Percentiles rank a stretch among this genome's conserved stretches.
phyloP scores from a whole-genome alignment of 1,284 basidiomycete genomes.

The Anthracocystis panici-leucophaei region DNA sequence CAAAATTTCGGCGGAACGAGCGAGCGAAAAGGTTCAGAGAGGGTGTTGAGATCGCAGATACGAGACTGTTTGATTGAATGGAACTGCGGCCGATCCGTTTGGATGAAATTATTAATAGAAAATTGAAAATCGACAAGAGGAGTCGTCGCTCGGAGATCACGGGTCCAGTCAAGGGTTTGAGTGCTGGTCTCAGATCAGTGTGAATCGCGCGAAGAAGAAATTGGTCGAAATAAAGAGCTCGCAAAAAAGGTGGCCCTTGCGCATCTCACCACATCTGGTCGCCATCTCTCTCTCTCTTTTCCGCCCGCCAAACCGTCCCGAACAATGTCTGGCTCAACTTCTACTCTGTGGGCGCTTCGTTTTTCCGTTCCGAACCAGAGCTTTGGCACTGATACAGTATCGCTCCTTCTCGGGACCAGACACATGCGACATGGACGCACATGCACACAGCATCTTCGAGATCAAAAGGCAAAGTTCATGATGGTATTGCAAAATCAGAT shows the following conservation, averaged over 20 bases:
- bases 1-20: too few species aligned
- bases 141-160: constrained; percentile 20
- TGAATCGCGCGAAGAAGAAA: constrained; percentile 5
- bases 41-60: too few species aligned
- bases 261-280: not conserved
- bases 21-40: too few species aligned
- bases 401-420: not conserved
- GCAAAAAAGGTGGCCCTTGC: not conserved
- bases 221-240: not conserved
- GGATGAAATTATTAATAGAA: not conserved
- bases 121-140: not conserved
- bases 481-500: constrained; percentile 26
- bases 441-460: not conserved
- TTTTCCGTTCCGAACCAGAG: too few species aligned
- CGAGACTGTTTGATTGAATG: too few species aligned
- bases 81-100: too few species aligned
- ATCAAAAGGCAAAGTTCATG: constrained; percentile 23
- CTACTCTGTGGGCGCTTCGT: too few species aligned
- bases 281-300: too few species aligned
- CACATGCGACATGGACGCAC: not conserved
- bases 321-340: too few species aligned
- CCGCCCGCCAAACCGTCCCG: too few species aligned
- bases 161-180: constrained; percentile 15
- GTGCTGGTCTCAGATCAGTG: constrained; percentile 16
- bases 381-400: not conserved